Base-by-base conservation (phyloP, 805 yeast genomes). In the Myxozyma kluyveri region DNA sequence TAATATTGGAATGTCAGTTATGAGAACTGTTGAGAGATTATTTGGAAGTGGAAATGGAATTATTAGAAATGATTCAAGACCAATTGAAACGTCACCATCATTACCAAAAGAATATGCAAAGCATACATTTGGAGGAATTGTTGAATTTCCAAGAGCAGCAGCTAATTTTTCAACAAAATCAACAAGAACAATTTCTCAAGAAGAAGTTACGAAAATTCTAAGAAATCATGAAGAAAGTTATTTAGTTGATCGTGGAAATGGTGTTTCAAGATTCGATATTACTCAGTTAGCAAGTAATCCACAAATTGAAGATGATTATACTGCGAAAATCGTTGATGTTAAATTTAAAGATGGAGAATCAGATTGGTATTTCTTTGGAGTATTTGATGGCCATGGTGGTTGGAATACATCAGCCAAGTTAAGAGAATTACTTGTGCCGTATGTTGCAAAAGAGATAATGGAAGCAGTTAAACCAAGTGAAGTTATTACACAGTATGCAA, bases 341-440 rank as follows among this genome's bases (percentile, higher is more conserved):
- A 48, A 31, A 47, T 67, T 73, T 43, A 57, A 55, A n/a, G 66
- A 77, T 59, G 74, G 76, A 68, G 62, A 71, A 62, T 65, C 77
- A 7, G 96, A 91, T 67, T 84, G 96, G 86, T 85, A 86, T 78
- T 88, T 93, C 65, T 93, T 95, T 80, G 96, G 98, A 3, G 81
- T 93, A 0, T 91, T 84, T 66, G 99, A 93, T 69, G 99, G 99
- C 10, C 99, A 93, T 69, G 89, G 60, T 2, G 99, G 99, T 21
- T 89, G 95, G 82, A 86, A 87, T 59, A 93, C 99, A 1, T 82
- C 91, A 50, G 79, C 86, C n/a, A 87, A 83, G 66, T 76, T 93
- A 55, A 77, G 95, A 55, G 93, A 88, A 59, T 82, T 82, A 59
- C 74, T 93, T 59, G 81, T 93, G 26, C 80, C 81, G 50, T 79